Evolutionary conservation across 305 asterid genomes (phyloP).

Genomic region (Solanum hybrid): DNA sequence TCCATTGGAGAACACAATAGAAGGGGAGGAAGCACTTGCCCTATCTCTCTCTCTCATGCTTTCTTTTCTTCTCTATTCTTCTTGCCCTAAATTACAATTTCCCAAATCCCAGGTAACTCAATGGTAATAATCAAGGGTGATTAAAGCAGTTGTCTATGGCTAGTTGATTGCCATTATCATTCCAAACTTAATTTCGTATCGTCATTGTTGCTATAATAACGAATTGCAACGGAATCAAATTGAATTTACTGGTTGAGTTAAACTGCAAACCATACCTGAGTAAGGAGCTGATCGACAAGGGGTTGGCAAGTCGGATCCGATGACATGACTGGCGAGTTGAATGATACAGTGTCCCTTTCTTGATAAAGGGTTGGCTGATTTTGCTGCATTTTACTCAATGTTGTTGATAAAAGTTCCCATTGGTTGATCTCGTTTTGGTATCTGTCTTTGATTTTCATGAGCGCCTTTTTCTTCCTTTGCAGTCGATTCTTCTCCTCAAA

Average conservation of each 20-base stretch:
- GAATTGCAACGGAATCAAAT: neutral
- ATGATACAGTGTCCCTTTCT: slow-evolving; percentile 15
- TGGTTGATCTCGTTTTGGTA: slow-evolving; percentile 43
- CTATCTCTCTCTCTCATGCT: neutral
- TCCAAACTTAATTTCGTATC: neutral
- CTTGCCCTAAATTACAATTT: neutral
- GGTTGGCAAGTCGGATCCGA: slow-evolving; percentile 22
- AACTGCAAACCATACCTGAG: slow-evolving; percentile 31
- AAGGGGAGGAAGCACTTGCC: neutral
- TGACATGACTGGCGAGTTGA: slow-evolving; percentile 7
- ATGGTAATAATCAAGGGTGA: neutral
- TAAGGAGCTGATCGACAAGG: slow-evolving; percentile 46
- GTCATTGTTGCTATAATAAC: neutral
- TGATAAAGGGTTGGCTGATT: slow-evolving; percentile 11
- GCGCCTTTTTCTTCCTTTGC: slow-evolving; percentile 39
- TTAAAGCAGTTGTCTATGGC: neutral
- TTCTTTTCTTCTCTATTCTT: neutral
- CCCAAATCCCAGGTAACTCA: neutral
- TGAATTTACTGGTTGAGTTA: neutral
- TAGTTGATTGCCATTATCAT: neutral
- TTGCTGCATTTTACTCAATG: slow-evolving; percentile 36
- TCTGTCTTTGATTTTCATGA: slow-evolving; percentile 41
- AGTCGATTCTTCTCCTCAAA: slow-evolving; percentile 44
- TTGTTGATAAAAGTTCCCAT: slow-evolving; percentile 75
- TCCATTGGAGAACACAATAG: neutral